Evolutionary conservation across 2,329 filamentous ascomycete genomes (phyloP).

Genomic region (Exophiala dermatitidis): DNA sequence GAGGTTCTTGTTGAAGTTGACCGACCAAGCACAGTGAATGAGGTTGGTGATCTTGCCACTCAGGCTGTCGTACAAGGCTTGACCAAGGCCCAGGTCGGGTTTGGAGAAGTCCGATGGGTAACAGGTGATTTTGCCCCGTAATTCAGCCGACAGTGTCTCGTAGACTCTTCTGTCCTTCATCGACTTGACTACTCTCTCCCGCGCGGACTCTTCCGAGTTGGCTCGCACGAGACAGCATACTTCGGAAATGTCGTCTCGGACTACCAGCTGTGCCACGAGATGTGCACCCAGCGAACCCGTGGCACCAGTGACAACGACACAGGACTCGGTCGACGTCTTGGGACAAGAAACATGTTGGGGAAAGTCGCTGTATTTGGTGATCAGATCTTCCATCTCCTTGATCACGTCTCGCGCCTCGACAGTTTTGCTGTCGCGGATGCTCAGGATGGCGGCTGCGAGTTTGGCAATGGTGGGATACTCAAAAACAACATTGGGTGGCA

Average conservation of each 20-base stretch:
- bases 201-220: constrained; percentile 36
- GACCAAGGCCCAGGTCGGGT: constrained; percentile 43
- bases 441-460: constrained; percentile 34
- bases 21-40: constrained; percentile 58
- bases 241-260: constrained; percentile 33
- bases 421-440: constrained; percentile 25
- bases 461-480: constrained; percentile 47
- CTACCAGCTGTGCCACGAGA: constrained; percentile 43
- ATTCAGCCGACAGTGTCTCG: constrained; percentile 3
- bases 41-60: constrained; percentile 43
- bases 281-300: constrained; percentile 61
- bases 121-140: constrained; percentile 39
- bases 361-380: constrained; percentile 35
- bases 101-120: constrained; percentile 44
- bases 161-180: constrained; percentile 30
- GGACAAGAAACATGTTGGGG: constrained; percentile 27
- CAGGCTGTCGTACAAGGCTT: constrained; percentile 37
- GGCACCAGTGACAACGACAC: constrained; percentile 50
- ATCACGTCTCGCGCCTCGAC: constrained; percentile 32
- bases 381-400: constrained; percentile 40
- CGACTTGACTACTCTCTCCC: constrained; percentile 40
- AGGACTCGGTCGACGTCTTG: constrained; percentile 23
- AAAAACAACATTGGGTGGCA: constrained; percentile 54
- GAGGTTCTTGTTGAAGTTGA: constrained; percentile 56
- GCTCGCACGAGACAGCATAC: constrained; percentile 56